Percentiles rank a stretch among this genome's conserved stretches.
Evolutionary conservation across 2,329 filamentous ascomycete species (phyloP).

Genomic region (Aureobasidium subglaciale): DNA sequence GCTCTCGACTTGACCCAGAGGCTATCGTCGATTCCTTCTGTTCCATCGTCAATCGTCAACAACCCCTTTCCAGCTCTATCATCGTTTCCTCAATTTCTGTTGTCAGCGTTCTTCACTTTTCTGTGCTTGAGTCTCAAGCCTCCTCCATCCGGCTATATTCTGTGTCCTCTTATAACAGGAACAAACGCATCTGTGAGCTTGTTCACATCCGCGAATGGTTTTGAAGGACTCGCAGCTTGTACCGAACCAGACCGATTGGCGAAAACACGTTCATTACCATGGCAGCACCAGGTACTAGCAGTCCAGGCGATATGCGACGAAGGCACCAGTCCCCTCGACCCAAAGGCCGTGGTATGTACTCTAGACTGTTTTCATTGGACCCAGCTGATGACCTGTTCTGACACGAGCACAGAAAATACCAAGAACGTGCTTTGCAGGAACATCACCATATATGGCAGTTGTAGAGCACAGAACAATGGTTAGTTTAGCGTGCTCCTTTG

Average conservation of each 20-base stretch:
- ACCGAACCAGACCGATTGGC: not conserved
- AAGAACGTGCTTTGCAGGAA: constrained; percentile 91
- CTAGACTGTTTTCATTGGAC: not conserved
- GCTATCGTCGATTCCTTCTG: not conserved
- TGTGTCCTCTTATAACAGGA: too few relatives aligned
- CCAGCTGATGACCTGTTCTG: constrained; percentile 4
- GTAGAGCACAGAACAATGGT: constrained; percentile 83
- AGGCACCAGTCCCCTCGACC: constrained; percentile 36
- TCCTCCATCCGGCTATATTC: too few relatives aligned
- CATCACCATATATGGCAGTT: constrained; percentile 87
- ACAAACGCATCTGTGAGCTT: not conserved
- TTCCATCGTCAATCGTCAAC: not conserved
- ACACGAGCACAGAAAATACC: constrained; percentile 41
- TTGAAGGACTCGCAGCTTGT: too few relatives aligned
- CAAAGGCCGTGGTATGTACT: constrained; percentile 36
- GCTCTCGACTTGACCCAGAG: not conserved
- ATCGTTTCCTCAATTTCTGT: not conserved
- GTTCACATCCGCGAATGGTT: not conserved
- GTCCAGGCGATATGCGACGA: constrained; percentile 35
- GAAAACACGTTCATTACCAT: not conserved
- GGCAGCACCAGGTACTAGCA: constrained; percentile 16
- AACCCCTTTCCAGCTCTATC: not conserved
- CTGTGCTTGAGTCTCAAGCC: not conserved
- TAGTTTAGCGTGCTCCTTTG: not conserved
- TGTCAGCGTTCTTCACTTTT: not conserved